Conservation (phyloP, 768 basidiomycete species). For the Amanita inopinata region DNA sequence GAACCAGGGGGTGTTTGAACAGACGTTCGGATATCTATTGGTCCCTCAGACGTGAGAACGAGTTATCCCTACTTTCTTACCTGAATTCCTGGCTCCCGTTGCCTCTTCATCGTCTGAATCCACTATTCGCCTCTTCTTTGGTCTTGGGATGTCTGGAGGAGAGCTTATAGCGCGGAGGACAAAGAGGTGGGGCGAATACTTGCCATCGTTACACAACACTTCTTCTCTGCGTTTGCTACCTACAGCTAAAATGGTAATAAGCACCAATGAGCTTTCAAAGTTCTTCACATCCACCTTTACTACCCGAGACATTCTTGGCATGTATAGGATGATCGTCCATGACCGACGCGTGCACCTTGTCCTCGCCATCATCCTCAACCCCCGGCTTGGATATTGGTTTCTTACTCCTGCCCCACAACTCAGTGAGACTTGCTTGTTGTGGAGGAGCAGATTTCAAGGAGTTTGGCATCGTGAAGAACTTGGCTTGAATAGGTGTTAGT, state of each 20-base stretch:
- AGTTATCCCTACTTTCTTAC: conserved; percentile 1
- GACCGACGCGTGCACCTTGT: conserved; percentile 17
- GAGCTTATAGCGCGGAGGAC: conserved; percentile 2
- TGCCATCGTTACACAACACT: conserved; percentile 11
- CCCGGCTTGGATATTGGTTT: conserved; percentile 16
- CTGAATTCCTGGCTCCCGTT: conserved; percentile 6
- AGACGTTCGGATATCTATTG: too few relatives aligned
- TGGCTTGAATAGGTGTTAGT: conserved; percentile 32
- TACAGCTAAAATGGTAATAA: conserved; percentile 24
- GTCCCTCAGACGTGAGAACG: not conserved
- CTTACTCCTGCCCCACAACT: conserved; percentile 58
- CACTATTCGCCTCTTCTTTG: conserved; percentile 44
- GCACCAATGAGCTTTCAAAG: not conserved
- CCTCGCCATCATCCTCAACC: conserved; percentile 16
- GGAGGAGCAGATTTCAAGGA: conserved; percentile 54
- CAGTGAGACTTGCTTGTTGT: conserved; percentile 70
- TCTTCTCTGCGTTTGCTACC: conserved; percentile 31
- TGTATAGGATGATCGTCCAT: conserved; percentile 14
- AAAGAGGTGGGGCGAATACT: not conserved
- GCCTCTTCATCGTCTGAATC: conserved; percentile 46
- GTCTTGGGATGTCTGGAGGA: conserved; percentile 22
- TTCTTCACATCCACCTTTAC: not conserved
- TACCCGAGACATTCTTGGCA: not conserved
- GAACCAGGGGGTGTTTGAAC: too few relatives aligned
- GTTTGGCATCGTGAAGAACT: conserved; percentile 70